Conservation (phyloP, 176 grass and related monocot genomes). For the Carex myosuroides region DNA sequence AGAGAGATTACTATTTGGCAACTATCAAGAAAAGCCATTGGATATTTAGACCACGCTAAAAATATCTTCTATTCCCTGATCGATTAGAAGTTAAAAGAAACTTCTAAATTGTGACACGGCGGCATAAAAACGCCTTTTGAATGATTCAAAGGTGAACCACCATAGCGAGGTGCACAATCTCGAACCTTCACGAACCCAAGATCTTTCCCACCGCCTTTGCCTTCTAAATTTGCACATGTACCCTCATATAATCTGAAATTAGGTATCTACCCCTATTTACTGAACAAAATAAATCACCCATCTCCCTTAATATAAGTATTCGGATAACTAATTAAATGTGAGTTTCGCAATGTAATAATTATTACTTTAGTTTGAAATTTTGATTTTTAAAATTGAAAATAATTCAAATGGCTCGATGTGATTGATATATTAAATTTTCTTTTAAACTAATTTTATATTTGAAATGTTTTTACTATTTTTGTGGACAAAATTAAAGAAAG, state of each 20-base stretch:
- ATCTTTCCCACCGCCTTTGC: constrained; percentile 28
- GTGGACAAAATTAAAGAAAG: no score
- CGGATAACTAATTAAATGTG: no score
- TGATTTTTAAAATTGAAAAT: no score
- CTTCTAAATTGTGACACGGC: not conserved
- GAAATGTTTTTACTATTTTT: no score
- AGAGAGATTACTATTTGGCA: not conserved
- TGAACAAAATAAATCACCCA: not conserved
- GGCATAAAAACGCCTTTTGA: not conserved
- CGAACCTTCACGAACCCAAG: constrained; percentile 55
- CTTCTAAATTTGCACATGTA: not conserved
- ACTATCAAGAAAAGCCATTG: not conserved
- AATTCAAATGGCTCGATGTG: no score
- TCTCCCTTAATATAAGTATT: no score
- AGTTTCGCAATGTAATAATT: no score
- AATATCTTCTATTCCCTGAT: not conserved
- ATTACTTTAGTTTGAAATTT: no score
- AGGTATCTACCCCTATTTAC: not conserved
- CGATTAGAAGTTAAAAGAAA: not conserved
- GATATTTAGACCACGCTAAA: not conserved
- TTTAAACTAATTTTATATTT: no score
- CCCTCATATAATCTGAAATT: not conserved
- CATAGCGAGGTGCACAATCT: not conserved
- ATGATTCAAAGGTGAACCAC: not conserved
- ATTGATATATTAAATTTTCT: no score